Percentiles rank a stretch among this genome's conserved stretches.
Evolutionary conservation across 2,329 filamentous ascomycete species (phyloP).

Genomic region (Colletotrichum sp.): DNA sequence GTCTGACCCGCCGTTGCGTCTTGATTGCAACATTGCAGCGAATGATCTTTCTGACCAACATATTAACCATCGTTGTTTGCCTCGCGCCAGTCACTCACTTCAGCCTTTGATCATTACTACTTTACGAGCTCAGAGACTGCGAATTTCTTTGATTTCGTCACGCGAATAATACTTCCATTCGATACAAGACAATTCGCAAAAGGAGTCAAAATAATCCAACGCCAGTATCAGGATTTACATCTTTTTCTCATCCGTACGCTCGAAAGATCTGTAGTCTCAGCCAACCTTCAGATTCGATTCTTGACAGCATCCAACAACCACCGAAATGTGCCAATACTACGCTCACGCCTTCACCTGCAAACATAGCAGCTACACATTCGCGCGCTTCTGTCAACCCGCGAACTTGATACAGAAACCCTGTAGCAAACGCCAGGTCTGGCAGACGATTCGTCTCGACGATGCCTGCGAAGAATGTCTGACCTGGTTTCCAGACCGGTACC

Average conservation of each 20-base stretch:
- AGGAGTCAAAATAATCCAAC: not conserved
- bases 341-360: constrained; percentile 40
- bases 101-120: not conserved
- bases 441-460: constrained; percentile 39
- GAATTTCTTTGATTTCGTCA: not conserved
- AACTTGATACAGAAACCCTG: constrained; percentile 41
- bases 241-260: not conserved
- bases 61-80: not conserved
- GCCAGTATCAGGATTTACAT: not conserved
- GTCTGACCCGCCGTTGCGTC: too few species aligned
- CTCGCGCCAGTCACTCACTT: not conserved
- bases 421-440: constrained; percentile 36
- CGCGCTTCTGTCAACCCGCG: constrained; percentile 38
- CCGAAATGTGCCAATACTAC: constrained; percentile 43
- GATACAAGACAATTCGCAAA: not conserved
- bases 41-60: not conserved
- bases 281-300: not conserved
- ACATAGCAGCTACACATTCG: constrained; percentile 37
- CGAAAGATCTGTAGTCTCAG: not conserved
- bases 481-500: constrained; percentile 31
- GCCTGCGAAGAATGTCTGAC: constrained; percentile 39
- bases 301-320: not conserved
- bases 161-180: not conserved
- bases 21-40: not conserved
- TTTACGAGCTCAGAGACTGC: not conserved